A percentile compares a stretch with the other conserved stretches of the same genome.
These are phyloP conservation scores for Hypsizygus marmoreus DNA, from an alignment of 768 basidiomycete species.

Conservation along the genomic window DNA sequence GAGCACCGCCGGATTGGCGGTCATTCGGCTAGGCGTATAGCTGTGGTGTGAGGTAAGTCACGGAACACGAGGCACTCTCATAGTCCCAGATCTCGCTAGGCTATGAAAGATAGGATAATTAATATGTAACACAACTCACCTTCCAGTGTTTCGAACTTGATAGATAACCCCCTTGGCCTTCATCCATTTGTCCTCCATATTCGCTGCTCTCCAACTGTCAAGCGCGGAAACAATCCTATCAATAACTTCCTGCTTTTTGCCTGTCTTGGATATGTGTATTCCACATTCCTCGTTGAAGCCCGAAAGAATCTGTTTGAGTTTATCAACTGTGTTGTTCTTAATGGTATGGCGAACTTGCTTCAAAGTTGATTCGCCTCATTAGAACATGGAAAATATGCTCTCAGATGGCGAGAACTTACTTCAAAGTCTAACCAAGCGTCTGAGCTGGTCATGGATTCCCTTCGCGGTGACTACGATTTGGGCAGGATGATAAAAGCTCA, in stretches of 20 bases:
- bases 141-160: slow-evolving; percentile 65
- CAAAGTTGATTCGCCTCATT: slow-evolving; percentile 13
- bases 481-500: neutral
- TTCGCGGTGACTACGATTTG: slow-evolving; percentile 1
- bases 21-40: slow-evolving; percentile 21
- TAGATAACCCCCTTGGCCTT: slow-evolving; percentile 67
- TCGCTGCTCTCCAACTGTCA: slow-evolving; percentile 58
- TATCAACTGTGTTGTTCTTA: slow-evolving; percentile 81
- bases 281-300: slow-evolving; percentile 80
- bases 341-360: slow-evolving; percentile 73
- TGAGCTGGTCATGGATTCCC: slow-evolving; percentile 54
- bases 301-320: slow-evolving; percentile 77
- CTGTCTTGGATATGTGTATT: slow-evolving; percentile 68
- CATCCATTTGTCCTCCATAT: slow-evolving; percentile 64
- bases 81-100: neutral
- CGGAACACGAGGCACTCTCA: neutral
- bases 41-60: slow-evolving; percentile 9
- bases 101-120: neutral
- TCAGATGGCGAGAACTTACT: slow-evolving; percentile 44
- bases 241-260: slow-evolving; percentile 87
- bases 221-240: slow-evolving; percentile 66
- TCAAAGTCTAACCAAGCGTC: slow-evolving; percentile 77
- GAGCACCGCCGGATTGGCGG: slow-evolving; percentile 17
- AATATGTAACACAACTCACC: slow-evolving; percentile 48
- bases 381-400: too few relatives aligned